A percentile compares a stretch with the other conserved stretches of the same genome.
Conservation (phyloP, 306 rosid genomes). For the Cicer bijugum region DNA sequence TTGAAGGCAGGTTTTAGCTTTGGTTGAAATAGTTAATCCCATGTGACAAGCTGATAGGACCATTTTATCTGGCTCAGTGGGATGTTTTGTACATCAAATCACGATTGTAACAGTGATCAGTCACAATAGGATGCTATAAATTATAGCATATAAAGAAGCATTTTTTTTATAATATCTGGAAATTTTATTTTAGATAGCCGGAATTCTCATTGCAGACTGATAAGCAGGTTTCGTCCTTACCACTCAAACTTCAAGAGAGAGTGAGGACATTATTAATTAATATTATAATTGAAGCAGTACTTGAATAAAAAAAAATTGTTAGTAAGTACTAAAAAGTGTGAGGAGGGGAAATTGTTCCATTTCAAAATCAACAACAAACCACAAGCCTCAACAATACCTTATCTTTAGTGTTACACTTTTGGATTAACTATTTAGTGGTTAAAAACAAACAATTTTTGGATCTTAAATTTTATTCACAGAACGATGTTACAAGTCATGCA, state of each 20-base stretch:
- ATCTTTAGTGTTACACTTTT: too few species aligned
- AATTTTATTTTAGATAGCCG: slow-evolving; percentile 27
- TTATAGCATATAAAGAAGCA: slow-evolving; percentile 25
- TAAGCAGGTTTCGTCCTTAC: background rate
- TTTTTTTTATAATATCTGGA: background rate
- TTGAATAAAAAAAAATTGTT: too few species aligned
- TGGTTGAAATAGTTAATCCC: slow-evolving; percentile 39
- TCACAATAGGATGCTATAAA: slow-evolving; percentile 21
- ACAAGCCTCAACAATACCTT: too few species aligned
- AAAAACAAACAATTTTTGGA: too few species aligned
- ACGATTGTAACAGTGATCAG: slow-evolving; percentile 36
- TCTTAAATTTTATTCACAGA: too few species aligned
- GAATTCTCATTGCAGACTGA: slow-evolving; percentile 5
- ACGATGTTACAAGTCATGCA: too few species aligned
- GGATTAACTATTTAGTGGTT: too few species aligned
- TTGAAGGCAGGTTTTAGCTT: slow-evolving; percentile 50
- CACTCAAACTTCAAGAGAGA: background rate
- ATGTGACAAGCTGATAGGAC: slow-evolving; percentile 25
- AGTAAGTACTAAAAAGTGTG: too few species aligned
- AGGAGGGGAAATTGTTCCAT: too few species aligned
- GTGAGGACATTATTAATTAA: too few species aligned
- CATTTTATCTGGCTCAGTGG: slow-evolving; percentile 29
- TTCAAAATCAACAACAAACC: too few species aligned
- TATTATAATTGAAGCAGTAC: too few species aligned
- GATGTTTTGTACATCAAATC: slow-evolving; percentile 34